Percentiles rank a stretch among this genome's conserved stretches.
These are phyloP conservation scores for Diospyros kaki DNA, from an alignment of 148 eudicot genomes.

Conservation along the genomic window DNA sequence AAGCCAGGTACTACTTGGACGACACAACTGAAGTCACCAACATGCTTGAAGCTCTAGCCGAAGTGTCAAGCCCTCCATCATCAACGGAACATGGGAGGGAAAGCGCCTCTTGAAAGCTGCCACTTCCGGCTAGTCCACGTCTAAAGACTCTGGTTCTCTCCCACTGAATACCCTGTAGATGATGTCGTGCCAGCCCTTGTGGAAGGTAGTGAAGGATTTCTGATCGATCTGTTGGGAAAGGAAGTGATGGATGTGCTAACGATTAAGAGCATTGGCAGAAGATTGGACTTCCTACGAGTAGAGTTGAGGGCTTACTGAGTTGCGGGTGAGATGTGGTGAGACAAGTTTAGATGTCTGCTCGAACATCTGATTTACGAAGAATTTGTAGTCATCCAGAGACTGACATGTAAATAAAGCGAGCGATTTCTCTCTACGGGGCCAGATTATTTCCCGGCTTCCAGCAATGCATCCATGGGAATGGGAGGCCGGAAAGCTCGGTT, in stretches of 20 bases:
- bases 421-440: not conserved
- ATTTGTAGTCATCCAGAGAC: not conserved
- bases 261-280: slow-evolving; percentile 3
- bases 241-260: not conserved
- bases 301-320: not conserved
- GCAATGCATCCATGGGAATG: not conserved
- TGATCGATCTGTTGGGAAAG: slow-evolving; percentile 1
- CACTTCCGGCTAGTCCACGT: not conserved
- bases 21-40: slow-evolving; percentile 35
- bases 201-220: not conserved
- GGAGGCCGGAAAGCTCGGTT: not conserved
- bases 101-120: slow-evolving; percentile 10
- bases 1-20: slow-evolving; percentile 44
- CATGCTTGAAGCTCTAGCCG: slow-evolving; percentile 44
- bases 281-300: slow-evolving; percentile 7
- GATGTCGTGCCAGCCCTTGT: not conserved
- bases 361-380: not conserved
- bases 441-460: not conserved
- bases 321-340: not conserved
- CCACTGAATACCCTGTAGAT: not conserved
- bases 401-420: not conserved
- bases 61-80: slow-evolving; percentile 24
- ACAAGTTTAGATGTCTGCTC: not conserved
- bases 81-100: slow-evolving; percentile 17
- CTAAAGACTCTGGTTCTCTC: slow-evolving; percentile 2